These are phyloP conservation scores for Thuidium tamariscinum DNA, from an alignment of 225 moss, liverwort and hornwort species.

Conservation along the genomic window DNA sequence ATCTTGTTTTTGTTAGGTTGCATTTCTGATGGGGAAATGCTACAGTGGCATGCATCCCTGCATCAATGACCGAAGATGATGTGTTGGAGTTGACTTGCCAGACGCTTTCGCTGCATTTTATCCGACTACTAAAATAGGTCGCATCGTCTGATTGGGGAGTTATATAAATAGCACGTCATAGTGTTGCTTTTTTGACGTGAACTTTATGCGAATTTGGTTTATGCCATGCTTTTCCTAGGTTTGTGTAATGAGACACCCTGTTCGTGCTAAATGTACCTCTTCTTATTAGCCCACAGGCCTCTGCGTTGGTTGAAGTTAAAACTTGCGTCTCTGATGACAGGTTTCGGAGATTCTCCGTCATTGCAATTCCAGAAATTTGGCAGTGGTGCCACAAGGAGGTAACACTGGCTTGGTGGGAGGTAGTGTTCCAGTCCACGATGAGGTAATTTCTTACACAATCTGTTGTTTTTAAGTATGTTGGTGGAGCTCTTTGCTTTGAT, in stretches of 20 bases:
- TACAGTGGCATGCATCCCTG: not conserved
- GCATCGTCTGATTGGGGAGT: not conserved
- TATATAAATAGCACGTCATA: not conserved
- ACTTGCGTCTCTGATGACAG: slow-evolving; percentile 22
- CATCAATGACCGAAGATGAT: not conserved
- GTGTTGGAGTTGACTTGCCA: not conserved
- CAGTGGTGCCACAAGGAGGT: slow-evolving; percentile 94
- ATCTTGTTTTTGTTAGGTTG: not conserved
- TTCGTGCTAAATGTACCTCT: not conserved
- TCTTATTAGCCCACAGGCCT: not conserved
- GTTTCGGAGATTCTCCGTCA: slow-evolving; percentile 72
- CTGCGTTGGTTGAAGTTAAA: not conserved
- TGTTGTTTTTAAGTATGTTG: not conserved
- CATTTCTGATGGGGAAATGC: not conserved
- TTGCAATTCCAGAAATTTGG: slow-evolving; percentile 68
- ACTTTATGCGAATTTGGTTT: not conserved
- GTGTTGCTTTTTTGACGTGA: not conserved
- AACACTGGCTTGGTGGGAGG: slow-evolving; percentile 98
- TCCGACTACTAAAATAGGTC: not conserved
- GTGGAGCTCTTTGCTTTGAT: not conserved
- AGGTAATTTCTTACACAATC: slow-evolving; percentile 25
- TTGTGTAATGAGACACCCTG: not conserved
- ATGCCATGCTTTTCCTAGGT: not conserved
- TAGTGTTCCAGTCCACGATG: slow-evolving; percentile 92
- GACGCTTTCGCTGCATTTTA: not conserved